These are phyloP conservation scores for Ustilago esculenta DNA, from an alignment of 1,284 basidiomycete genomes.

Conservation along the genomic window DNA sequence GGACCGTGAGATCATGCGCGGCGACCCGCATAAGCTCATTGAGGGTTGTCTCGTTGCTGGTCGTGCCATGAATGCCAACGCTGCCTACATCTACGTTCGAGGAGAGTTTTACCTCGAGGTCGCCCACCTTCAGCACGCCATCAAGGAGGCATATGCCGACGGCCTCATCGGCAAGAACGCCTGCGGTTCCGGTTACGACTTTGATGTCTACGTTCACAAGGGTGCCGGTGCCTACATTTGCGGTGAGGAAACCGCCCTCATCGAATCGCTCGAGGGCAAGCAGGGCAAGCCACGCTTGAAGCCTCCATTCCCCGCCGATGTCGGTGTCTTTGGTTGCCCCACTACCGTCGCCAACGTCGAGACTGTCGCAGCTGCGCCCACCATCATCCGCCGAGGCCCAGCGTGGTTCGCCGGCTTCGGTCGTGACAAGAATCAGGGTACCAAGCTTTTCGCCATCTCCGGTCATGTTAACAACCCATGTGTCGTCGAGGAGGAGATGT, in stretches of 20 bases:
- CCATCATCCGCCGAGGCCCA: conserved; percentile 89
- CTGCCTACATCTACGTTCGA: conserved; percentile 98
- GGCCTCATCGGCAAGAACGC: conserved; percentile 93
- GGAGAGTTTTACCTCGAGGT: conserved; percentile 98
- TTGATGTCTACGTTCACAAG: conserved; percentile 96
- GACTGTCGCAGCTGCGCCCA: conserved; percentile 96
- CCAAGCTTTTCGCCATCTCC: conserved; percentile 93
- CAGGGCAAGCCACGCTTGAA: conserved; percentile 98
- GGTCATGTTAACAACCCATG: conserved; percentile 99
- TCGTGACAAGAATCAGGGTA: conserved; percentile 90
- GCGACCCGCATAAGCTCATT: conserved; percentile 96
- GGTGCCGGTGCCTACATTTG: conserved; percentile 98
- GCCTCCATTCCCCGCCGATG: conserved; percentile 99
- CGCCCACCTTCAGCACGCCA: conserved; percentile 89
- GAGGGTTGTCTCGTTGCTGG: conserved; percentile 98
- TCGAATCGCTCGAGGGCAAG: conserved; percentile 95
- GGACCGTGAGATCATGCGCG: conserved; percentile 96
- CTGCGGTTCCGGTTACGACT: conserved; percentile 89
- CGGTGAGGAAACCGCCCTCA: conserved; percentile 97
- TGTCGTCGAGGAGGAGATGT: conserved; percentile 99
- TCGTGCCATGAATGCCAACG: conserved; percentile 95
- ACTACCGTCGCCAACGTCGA: conserved; percentile 98
- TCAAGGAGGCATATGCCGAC: conserved; percentile 90
- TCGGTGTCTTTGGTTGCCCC: conserved; percentile 94
- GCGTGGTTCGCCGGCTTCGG: conserved; percentile 95